Conservation (phyloP, 768 basidiomycete species). For the Chalciporus sphaerocephalus region DNA sequence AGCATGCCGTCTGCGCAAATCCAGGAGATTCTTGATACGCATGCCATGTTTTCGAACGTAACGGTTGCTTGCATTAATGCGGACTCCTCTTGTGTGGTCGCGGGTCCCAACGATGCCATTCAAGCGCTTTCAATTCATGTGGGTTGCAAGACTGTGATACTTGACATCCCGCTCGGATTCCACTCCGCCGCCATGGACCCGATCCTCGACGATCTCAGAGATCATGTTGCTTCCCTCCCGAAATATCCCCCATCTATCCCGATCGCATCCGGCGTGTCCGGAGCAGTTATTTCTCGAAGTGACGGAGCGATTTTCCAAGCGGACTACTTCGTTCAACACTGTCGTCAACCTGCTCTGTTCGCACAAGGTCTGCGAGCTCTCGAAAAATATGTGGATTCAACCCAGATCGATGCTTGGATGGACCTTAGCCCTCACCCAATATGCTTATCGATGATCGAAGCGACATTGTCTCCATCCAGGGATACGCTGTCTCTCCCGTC, state of each 20-base stretch:
- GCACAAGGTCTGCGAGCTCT: constrained; percentile 46
- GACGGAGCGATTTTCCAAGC: constrained; percentile 44
- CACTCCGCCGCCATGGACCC: constrained; percentile 66
- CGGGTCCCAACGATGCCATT: constrained; percentile 49
- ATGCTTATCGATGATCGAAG: constrained; percentile 54
- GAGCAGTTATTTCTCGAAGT: constrained; percentile 48
- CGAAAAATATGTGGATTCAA: constrained; percentile 22
- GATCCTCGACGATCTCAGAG: constrained; percentile 45
- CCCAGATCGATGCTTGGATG: constrained; percentile 46
- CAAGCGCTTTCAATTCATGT: constrained; percentile 36
- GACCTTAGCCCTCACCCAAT: constrained; percentile 65
- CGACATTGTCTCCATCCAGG: constrained; percentile 25
- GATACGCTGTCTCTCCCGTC: constrained; percentile 44
- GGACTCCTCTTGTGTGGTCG: constrained; percentile 51
- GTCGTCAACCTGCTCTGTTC: constrained; percentile 53
- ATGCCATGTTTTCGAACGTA: constrained; percentile 34
- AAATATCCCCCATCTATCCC: constrained; percentile 51
- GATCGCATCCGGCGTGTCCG: constrained; percentile 59
- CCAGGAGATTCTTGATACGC: constrained; percentile 32
- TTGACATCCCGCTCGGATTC: constrained; percentile 58
- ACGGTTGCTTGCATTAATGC: constrained; percentile 63
- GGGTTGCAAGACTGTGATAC: constrained; percentile 38
- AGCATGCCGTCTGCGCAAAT: constrained; percentile 35
- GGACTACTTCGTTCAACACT: constrained; percentile 58
- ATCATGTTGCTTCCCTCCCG: constrained; percentile 34